Percentiles rank a stretch among this genome's conserved stretches.
Evolutionary conservation across 768 basidiomycete species (phyloP).

Genomic region (Hirschioporus abietinus): DNA sequence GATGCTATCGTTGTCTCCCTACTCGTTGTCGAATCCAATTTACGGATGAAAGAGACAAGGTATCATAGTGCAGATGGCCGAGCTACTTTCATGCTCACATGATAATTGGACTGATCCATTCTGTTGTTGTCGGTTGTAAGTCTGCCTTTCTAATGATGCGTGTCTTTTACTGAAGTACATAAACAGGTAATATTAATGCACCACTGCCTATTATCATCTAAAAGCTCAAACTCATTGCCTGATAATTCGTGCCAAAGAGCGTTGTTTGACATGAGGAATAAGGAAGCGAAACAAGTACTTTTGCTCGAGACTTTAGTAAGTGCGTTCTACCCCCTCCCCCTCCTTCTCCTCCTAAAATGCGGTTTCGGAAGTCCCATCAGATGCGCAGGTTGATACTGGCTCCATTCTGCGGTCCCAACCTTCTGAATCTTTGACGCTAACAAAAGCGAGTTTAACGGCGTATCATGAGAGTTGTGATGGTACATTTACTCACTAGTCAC

Average conservation of each 20-base stretch:
- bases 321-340: not conserved
- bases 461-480: no score
- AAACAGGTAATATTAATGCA: not conserved
- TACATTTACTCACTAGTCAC: no score
- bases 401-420: not conserved
- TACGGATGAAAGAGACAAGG: not conserved
- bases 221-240: not conserved
- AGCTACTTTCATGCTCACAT: not conserved
- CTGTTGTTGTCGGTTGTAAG: no score
- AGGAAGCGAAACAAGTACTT: no score
- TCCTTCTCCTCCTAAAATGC: not conserved
- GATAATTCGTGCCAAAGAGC: no score
- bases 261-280: no score
- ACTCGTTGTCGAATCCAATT: conserved; percentile 17
- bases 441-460: not conserved
- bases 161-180: not conserved
- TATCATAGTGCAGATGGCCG: not conserved
- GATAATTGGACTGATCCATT: not conserved
- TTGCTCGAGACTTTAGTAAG: not conserved
- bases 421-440: not conserved
- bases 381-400: not conserved
- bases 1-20: conserved; percentile 21
- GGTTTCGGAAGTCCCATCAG: not conserved
- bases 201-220: not conserved
- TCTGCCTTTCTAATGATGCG: no score